Conservation (phyloP, 768 basidiomycete species). For the Psilocybe subaeruginosa region DNA sequence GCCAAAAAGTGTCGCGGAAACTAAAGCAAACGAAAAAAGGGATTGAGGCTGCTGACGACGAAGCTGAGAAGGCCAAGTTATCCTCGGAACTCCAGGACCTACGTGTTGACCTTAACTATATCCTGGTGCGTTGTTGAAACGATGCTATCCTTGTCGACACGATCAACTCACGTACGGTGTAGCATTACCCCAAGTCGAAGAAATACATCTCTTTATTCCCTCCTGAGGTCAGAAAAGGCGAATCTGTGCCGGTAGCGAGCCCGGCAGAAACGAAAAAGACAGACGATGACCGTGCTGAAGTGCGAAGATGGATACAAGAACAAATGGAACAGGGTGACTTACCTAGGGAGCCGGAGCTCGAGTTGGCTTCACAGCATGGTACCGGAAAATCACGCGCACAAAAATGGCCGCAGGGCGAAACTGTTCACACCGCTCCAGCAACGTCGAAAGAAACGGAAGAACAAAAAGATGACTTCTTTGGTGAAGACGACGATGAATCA, state of each 20-base stretch:
- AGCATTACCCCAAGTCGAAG: constrained; percentile 84
- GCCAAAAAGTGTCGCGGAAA: constrained; percentile 83
- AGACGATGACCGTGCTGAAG: constrained; percentile 54
- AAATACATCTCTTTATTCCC: constrained; percentile 95
- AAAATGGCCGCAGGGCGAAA: constrained; percentile 18
- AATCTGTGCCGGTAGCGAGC: constrained; percentile 25
- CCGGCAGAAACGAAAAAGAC: constrained; percentile 37
- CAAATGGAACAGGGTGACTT: constrained; percentile 67
- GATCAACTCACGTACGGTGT: background rate
- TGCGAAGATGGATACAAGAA: constrained; percentile 60
- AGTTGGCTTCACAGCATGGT: constrained; percentile 27
- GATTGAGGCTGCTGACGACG: constrained; percentile 37
- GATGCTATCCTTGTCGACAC: background rate
- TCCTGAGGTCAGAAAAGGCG: constrained; percentile 53
- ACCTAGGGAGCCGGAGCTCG: constrained; percentile 59
- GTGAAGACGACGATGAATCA: constrained; percentile 32
- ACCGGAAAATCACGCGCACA: constrained; percentile 12
- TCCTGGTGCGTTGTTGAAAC: constrained; percentile 55
- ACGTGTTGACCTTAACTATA: constrained; percentile 90
- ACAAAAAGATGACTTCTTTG: constrained; percentile 45
- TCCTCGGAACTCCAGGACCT: constrained; percentile 57
- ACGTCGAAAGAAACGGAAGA: constrained; percentile 16
- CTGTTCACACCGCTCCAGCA: background rate
- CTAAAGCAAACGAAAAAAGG: constrained; percentile 69
- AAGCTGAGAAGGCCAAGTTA: constrained; percentile 41